A percentile compares a stretch with the other conserved stretches of the same genome.
phyloP scores from a whole-genome alignment of 306 rosid genomes.

The Corylus americana region DNA sequence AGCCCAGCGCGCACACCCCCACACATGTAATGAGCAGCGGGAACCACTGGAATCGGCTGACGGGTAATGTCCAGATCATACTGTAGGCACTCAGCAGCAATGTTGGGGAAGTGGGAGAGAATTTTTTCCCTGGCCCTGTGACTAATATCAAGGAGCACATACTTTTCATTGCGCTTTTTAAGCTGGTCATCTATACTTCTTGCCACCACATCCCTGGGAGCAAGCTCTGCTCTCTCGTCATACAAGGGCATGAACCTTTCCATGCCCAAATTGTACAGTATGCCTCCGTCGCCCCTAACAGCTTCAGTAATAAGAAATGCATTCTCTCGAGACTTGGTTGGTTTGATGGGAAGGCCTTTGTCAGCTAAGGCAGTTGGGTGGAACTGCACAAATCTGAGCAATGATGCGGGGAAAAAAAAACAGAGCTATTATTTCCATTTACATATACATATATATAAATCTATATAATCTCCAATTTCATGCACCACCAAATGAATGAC shows the following conservation, averaged over 20 bases:
- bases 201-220: constrained; percentile 96
- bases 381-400: constrained; percentile 85
- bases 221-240: constrained; percentile 94
- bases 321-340: constrained; percentile 60
- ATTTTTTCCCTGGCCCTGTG: constrained; percentile 71
- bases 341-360: constrained; percentile 78
- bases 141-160: constrained; percentile 83
- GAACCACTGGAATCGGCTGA: constrained; percentile 84
- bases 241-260: constrained; percentile 93
- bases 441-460: neutral
- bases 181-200: constrained; percentile 96
- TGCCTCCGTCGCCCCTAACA: constrained; percentile 89
- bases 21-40: constrained; percentile 98
- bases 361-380: constrained; percentile 97
- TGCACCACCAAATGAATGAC: neutral
- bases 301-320: constrained; percentile 91
- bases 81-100: constrained; percentile 72
- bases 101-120: constrained; percentile 81
- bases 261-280: constrained; percentile 77
- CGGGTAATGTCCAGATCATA: constrained; percentile 80
- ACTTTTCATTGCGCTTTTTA: constrained; percentile 75
- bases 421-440: constrained; percentile 1
- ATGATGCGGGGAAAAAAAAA: constrained; percentile 7
- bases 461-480: neutral
- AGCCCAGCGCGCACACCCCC: constrained; percentile 97